Conservation (phyloP, 257 asterid genomes). For the Nyctanthes arbortristis region DNA sequence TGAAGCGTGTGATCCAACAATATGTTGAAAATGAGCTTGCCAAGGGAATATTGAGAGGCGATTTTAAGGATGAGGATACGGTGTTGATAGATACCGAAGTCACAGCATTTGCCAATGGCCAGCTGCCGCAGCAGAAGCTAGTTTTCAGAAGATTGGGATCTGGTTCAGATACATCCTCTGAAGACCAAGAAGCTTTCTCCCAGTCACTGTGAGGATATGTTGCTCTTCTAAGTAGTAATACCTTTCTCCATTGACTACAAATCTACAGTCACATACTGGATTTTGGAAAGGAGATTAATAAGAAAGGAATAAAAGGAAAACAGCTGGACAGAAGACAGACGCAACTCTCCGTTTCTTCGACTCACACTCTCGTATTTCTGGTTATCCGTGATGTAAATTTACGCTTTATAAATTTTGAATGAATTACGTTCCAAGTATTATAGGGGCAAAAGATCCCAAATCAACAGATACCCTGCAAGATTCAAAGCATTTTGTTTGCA, state of each 20-base stretch:
- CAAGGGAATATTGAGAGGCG: constrained; percentile 88
- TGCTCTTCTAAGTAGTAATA: not conserved
- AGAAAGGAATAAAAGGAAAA: too few species aligned
- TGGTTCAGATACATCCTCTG: constrained; percentile 43
- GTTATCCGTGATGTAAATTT: too few species aligned
- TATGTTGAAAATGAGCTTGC: constrained; percentile 87
- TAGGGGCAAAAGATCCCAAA: too few species aligned
- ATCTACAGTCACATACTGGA: too few species aligned
- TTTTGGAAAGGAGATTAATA: too few species aligned
- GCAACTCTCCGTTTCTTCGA: not conserved
- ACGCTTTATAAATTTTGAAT: too few species aligned
- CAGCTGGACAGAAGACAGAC: not conserved
- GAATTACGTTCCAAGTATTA: too few species aligned
- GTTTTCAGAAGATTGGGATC: constrained; percentile 50
- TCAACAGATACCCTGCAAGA: too few species aligned
- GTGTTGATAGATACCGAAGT: constrained; percentile 72
- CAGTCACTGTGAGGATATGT: constrained; percentile 29
- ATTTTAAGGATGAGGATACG: constrained; percentile 73
- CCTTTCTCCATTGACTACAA: not conserved
- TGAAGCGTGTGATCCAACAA: constrained; percentile 88
- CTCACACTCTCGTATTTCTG: too few species aligned
- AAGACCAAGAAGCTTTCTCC: constrained; percentile 47
- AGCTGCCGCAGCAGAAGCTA: constrained; percentile 84
- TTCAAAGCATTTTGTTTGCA: too few species aligned
- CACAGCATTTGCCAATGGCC: constrained; percentile 72